A percentile compares a stretch with the other conserved stretches of the same genome.
Conservation (phyloP, 768 basidiomycete species). For the Xanthoconium stramineum region DNA sequence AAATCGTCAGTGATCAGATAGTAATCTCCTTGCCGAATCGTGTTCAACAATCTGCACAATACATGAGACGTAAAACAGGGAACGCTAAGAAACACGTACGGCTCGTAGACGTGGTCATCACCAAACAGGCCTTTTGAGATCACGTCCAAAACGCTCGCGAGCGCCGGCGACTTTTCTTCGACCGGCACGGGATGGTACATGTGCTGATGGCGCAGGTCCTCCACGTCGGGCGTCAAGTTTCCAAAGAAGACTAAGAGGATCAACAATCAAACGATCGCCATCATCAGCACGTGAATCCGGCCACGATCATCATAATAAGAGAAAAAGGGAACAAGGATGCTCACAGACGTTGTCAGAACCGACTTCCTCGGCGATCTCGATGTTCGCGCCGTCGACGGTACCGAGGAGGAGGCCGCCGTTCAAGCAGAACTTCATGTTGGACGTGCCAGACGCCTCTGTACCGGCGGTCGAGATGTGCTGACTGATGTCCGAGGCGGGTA, state of each 20-base stretch:
- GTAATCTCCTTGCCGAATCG: slow-evolving; percentile 71
- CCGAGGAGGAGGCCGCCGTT: slow-evolving; percentile 89
- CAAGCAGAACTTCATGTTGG: slow-evolving; percentile 87
- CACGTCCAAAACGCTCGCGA: slow-evolving; percentile 74
- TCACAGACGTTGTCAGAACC: slow-evolving; percentile 88
- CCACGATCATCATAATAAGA: neutral
- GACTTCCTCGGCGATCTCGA: slow-evolving; percentile 95
- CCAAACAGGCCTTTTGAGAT: slow-evolving; percentile 82
- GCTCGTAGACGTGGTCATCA: slow-evolving; percentile 76
- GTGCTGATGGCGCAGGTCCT: slow-evolving; percentile 84
- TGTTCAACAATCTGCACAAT: slow-evolving; percentile 59
- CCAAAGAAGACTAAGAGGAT: slow-evolving; percentile 81
- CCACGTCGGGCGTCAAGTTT: slow-evolving; percentile 82
- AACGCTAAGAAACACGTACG: slow-evolving; percentile 45
- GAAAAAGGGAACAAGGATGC: neutral
- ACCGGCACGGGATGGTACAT: slow-evolving; percentile 77
- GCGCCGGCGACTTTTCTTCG: slow-evolving; percentile 77
- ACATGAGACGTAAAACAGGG: slow-evolving; percentile 11
- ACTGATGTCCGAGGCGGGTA: slow-evolving; percentile 90
- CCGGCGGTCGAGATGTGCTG: slow-evolving; percentile 98
- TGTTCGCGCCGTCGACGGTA: slow-evolving; percentile 94
- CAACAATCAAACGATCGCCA: neutral
- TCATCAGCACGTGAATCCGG: neutral
- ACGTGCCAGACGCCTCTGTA: slow-evolving; percentile 82
- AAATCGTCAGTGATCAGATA: slow-evolving; percentile 92